Base-by-base conservation (phyloP, 108 stramenopile genomes). In the Mediolabrus comicus region DNA sequence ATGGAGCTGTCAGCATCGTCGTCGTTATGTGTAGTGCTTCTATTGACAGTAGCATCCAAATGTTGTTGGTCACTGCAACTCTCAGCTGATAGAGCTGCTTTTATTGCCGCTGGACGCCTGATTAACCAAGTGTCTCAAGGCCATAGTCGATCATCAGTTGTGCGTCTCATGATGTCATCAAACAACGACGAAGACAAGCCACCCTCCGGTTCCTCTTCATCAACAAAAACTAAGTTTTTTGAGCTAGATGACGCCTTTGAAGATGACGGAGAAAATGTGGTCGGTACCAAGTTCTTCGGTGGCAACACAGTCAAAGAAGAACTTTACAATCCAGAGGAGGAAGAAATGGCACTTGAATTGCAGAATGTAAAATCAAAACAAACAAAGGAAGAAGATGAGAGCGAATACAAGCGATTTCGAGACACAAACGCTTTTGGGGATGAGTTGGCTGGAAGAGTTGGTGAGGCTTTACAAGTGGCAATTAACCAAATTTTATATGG, bases 221-320 rank as follows among this genome's bases (percentile, higher is more conserved):
- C 62, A 5, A 46, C 64, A 1, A 30, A 25, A 16, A 34, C 62
- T 14, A 76, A 69, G 38, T 57, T 76, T 38, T 76, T 76, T 46
- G 75, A 76, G 38, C 62, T 76, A 0, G 67, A 76, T 10, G 39
- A 76, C 22, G 75, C 75, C 49, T 76, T 76, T 33, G 62, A 56
- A 56, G 75, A 76, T 49, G 75, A 76, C 29, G 75, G 75, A 17
- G 43, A 43, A 27, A 75, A 79, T 41, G 74, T 75, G 31, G 70
- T 79, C 2, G 78, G 78, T 0, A 61, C 74, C 8, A 72, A 79
- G 51, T 79, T 79, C 69, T 79, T 79, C 70, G 92, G 92, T 35
- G 92, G 92, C 7, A 88, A 74, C 52, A 81, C 83, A 52, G 46
- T 85, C 57, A 92, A 92, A 59, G 89, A 90, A 32, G 92, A 90